Percentiles rank a stretch among this genome's conserved stretches.
phyloP scores from a whole-genome alignment of 2,329 filamentous ascomycete species.

The Talaromyces sp. region DNA sequence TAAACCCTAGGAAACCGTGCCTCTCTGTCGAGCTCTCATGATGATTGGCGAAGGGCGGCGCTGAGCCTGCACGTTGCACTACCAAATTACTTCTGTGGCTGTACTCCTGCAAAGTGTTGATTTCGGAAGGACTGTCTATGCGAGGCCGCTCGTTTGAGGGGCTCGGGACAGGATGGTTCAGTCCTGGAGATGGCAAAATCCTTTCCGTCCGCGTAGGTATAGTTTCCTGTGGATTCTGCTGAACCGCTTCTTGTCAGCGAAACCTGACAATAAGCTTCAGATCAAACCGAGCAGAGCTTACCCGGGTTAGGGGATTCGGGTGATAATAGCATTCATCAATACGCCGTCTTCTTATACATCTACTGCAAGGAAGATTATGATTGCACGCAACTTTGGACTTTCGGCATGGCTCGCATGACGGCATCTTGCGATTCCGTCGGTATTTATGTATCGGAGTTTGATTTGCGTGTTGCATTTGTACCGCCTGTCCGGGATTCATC shows the following conservation, averaged over 20 bases:
- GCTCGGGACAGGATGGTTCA: not conserved
- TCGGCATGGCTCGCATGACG: not conserved
- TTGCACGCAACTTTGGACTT: not conserved
- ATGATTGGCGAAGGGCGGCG: not conserved
- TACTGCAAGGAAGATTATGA: not conserved
- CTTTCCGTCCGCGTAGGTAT: not conserved
- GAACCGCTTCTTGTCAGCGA: not conserved
- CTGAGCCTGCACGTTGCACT: not conserved
- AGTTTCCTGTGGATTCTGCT: not conserved
- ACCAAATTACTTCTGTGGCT: not conserved
- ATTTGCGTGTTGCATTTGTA: not conserved
- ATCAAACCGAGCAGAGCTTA: not conserved
- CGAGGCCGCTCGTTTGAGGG: not conserved
- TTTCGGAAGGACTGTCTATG: not conserved
- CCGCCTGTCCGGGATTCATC: not conserved
- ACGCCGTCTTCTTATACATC: not conserved
- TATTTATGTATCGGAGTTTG: not conserved
- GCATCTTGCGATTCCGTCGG: not conserved
- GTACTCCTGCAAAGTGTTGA: not conserved
- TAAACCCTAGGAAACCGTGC: not conserved
- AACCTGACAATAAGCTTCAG: not conserved
- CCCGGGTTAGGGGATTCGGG: not conserved
- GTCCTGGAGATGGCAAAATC: not conserved
- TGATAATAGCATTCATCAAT: slow-evolving; percentile 1
- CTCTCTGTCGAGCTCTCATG: not conserved